Conservation (phyloP, 2,329 filamentous ascomycete genomes). For the Ceratocystis cubensis region DNA sequence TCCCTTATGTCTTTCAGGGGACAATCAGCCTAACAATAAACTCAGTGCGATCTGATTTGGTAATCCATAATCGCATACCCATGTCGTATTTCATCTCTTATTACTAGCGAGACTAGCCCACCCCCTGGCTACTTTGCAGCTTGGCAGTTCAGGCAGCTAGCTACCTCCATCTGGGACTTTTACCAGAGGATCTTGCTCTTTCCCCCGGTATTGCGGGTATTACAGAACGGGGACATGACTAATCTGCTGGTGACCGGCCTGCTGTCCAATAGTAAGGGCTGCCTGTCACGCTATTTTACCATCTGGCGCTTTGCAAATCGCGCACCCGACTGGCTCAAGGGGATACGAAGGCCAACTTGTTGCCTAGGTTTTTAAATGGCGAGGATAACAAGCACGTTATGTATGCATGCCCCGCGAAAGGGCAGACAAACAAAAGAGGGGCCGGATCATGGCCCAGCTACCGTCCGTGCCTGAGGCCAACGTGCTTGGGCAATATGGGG, state of each 20-base stretch:
- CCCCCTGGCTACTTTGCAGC: background rate
- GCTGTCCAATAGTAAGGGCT: background rate
- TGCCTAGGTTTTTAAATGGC: background rate
- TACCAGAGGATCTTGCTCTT: too few relatives aligned
- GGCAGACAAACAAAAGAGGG: background rate
- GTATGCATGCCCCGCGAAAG: conserved; percentile 5
- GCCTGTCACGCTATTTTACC: too few relatives aligned
- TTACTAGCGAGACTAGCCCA: background rate
- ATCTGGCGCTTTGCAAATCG: too few relatives aligned
- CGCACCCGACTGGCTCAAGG: background rate
- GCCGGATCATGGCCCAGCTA: background rate
- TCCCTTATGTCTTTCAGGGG: background rate
- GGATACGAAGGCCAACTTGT: background rate
- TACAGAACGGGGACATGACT: too few relatives aligned
- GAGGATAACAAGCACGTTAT: background rate
- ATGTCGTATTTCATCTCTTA: conserved; percentile 2
- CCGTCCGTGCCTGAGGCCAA: background rate
- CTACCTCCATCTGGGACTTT: too few relatives aligned
- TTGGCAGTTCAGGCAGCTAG: background rate
- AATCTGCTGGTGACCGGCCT: too few relatives aligned
- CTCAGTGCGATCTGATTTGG: background rate
- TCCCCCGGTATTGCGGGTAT: too few relatives aligned
- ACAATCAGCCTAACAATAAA: background rate
- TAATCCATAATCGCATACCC: background rate
- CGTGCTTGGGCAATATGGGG: conserved; percentile 3